Evolutionary conservation across 441 rosid genomes (phyloP), one percentile per base, ranked within the genome.

Genomic region (Breynia disticha): DNA sequence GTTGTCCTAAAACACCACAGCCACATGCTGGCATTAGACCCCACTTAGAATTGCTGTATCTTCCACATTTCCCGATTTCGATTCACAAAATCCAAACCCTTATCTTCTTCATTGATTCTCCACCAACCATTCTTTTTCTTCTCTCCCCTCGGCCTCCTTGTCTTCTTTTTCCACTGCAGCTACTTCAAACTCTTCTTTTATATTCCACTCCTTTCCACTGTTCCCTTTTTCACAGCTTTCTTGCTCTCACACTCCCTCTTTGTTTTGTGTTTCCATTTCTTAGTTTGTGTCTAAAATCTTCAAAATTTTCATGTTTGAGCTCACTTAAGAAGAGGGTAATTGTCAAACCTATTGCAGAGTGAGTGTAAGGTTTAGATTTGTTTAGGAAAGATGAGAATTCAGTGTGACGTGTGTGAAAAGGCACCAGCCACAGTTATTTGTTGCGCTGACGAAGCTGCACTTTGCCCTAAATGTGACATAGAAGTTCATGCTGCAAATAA

Each of bases 391-490:
- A 91, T 91, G 97, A 91, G 83, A 83, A 84, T 88, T 48, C 83
- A 85, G 77, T 93, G 98, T 56, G 95, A 88, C 64, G 84, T 82
- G 38, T 93, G 98, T 65, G 80, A 77, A 54, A 79, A 64, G 62
- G 84, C 75, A 56, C 86, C 84, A 49, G 95, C 95, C 37, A 62
- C 82, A 0, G 76, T 88, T 48, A 83, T 93, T 46, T 93, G 98
- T 52, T 77, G 82, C 8, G 96, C 98, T 4, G 98, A 93, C 70
- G 98, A 88, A 71, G 98, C 98, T 12, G 86, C 88, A 22, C 91
- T 93, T 1, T 93, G 98, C 63, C 67, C 69, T 19, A 73, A 54
- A 24, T 91, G 98, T 20, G 98, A 91, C 72, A 73, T 66, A 11
- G 76, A 73, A 45, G 87, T 86, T 48, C 98, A 91, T 61, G 76